phyloP scores from a whole-genome alignment of 768 basidiomycete species.

The Kwoniella heveanensis region DNA sequence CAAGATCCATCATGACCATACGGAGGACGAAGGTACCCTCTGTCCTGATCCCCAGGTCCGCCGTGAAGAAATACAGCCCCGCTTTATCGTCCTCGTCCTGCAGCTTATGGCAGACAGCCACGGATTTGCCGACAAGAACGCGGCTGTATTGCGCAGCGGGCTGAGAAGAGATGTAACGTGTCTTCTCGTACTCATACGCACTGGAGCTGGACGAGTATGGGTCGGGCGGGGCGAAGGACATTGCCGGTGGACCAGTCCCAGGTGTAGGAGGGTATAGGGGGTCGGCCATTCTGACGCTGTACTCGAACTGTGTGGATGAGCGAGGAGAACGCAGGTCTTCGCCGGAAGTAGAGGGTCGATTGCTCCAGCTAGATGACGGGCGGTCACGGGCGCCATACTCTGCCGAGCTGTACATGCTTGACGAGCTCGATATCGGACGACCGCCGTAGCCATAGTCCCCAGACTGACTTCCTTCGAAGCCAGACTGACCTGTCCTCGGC shows the following conservation, averaged over 20 bases:
- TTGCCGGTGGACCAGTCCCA: background rate
- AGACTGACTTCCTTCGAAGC: constrained; percentile 34
- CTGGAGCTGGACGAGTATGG: background rate
- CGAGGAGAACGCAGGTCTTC: constrained; percentile 10
- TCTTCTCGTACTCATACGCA: constrained; percentile 1
- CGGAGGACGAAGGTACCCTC: constrained; percentile 88
- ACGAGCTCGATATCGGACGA: constrained; percentile 24
- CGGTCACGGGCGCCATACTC: background rate
- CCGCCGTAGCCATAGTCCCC: constrained; percentile 38
- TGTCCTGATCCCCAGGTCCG: constrained; percentile 88
- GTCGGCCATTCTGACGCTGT: constrained; percentile 6
- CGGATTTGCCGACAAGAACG: constrained; percentile 85
- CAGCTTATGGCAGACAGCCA: constrained; percentile 80
- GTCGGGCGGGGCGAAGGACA: background rate
- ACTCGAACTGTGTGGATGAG: constrained; percentile 9
- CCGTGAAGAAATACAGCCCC: constrained; percentile 93
- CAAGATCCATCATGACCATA: constrained; percentile 84
- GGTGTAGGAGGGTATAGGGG: constrained; percentile 14
- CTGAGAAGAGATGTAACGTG: constrained; percentile 2
- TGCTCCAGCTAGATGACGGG: background rate
- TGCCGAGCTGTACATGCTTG: constrained; percentile 47
- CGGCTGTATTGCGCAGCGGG: constrained; percentile 65
- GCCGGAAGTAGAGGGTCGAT: constrained; percentile 14
- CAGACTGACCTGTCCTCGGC: constrained; percentile 13
- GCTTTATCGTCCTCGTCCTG: constrained; percentile 79